These are phyloP conservation scores for Annulohypoxylon nitens DNA, from an alignment of 495 filamentous ascomycete genomes.

Conservation along the genomic window DNA sequence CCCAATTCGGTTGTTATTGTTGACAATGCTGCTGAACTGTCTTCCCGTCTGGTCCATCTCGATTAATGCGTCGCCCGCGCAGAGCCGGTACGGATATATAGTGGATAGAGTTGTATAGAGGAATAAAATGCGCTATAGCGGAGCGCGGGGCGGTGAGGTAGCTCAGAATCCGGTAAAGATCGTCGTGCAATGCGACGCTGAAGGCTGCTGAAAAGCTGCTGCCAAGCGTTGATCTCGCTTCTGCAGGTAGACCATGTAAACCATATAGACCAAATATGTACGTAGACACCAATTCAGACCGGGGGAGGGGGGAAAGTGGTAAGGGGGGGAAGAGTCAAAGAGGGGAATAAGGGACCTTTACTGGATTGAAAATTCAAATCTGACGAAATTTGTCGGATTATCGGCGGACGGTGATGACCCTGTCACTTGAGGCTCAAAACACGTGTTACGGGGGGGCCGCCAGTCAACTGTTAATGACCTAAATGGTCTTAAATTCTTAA, in stretches of 20 bases:
- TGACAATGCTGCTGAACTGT: constrained; percentile 35
- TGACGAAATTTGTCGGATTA: constrained; percentile 15
- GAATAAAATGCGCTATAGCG: constrained; percentile 24
- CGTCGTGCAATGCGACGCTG: constrained; percentile 37
- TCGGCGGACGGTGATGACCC: constrained; percentile 16
- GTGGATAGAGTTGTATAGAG: constrained; percentile 7
- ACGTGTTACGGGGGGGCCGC: constrained; percentile 31
- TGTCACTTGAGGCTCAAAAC: constrained; percentile 46
- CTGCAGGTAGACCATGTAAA: constrained; percentile 27
- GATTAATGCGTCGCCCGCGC: background rate
- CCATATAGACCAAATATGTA: too few relatives aligned
- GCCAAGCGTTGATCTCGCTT: constrained; percentile 48
- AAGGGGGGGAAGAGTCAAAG: background rate
- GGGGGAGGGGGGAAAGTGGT: constrained; percentile 8
- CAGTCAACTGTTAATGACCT: constrained; percentile 6
- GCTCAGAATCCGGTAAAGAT: constrained; percentile 39
- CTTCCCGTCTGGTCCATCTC: constrained; percentile 4
- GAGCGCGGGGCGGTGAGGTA: constrained; percentile 37
- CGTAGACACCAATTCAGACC: constrained; percentile 27
- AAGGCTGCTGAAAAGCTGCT: constrained; percentile 44
- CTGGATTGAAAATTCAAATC: background rate
- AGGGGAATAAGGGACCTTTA: background rate
- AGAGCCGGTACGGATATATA: background rate
- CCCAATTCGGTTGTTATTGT: constrained; percentile 28
- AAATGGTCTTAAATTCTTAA: too few relatives aligned